These are phyloP conservation scores for Pseudopithomyces chartarum DNA, from an alignment of 2,329 filamentous ascomycete genomes.

Conservation along the genomic window DNA sequence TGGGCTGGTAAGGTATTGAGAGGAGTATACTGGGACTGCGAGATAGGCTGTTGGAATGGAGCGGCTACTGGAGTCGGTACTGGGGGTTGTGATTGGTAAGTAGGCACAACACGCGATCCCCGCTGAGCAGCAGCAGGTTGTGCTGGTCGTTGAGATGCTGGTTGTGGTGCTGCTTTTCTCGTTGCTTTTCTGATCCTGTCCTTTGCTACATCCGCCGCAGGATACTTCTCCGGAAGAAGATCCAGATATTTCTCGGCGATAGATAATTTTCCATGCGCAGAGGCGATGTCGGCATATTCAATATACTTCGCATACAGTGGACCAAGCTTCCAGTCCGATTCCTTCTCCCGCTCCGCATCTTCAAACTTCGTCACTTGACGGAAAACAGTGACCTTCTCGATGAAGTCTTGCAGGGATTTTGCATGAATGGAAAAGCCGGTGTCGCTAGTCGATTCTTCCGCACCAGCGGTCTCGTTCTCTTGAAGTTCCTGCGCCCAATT, in stretches of 20 bases:
- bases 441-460: slow-evolving; percentile 71
- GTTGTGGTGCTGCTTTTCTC: slow-evolving; percentile 60
- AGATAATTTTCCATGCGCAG: slow-evolving; percentile 83
- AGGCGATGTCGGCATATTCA: slow-evolving; percentile 95
- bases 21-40: slow-evolving; percentile 43
- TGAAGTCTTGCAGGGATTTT: slow-evolving; percentile 84
- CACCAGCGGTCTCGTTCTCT: slow-evolving; percentile 76
- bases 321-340: slow-evolving; percentile 85
- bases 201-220: slow-evolving; percentile 83
- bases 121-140: slow-evolving; percentile 43
- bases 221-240: slow-evolving; percentile 81
- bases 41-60: slow-evolving; percentile 36
- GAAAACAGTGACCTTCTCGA: slow-evolving; percentile 98
- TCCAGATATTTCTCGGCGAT: slow-evolving; percentile 91
- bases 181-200: slow-evolving; percentile 85
- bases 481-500: slow-evolving; percentile 93
- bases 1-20: slow-evolving; percentile 35
- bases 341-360: slow-evolving; percentile 73
- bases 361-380: slow-evolving; percentile 90
- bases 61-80: slow-evolving; percentile 13
- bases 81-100: slow-evolving; percentile 36
- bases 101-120: slow-evolving; percentile 43
- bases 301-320: slow-evolving; percentile 92
- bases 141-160: slow-evolving; percentile 46
- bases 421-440: slow-evolving; percentile 93